These are phyloP conservation scores for Hypoxylon sp. DNA, from an alignment of 2,329 filamentous ascomycete species.

Conservation along the genomic window DNA sequence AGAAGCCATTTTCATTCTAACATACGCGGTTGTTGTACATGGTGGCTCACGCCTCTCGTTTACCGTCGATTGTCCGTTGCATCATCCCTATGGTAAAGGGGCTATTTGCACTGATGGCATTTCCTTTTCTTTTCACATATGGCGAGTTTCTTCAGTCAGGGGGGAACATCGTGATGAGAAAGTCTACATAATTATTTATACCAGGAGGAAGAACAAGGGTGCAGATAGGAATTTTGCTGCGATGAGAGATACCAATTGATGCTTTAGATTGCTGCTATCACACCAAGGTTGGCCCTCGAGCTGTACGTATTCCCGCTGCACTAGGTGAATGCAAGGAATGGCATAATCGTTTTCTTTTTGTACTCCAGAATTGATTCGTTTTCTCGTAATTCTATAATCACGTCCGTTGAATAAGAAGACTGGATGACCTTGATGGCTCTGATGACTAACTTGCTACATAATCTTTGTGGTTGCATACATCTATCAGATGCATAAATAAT, in stretches of 20 bases:
- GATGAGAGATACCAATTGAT: conserved; percentile 41
- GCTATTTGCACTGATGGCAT: conserved; percentile 7
- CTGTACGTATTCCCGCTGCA: conserved; percentile 1
- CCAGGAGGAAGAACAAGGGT: conserved; percentile 4
- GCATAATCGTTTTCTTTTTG: not conserved
- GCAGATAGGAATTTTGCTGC: conserved; percentile 25
- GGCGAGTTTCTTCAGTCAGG: not conserved
- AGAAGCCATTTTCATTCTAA: not conserved
- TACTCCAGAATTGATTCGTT: not conserved
- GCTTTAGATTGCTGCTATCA: conserved; percentile 23
- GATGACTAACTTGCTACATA: not conserved
- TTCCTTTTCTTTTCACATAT: conserved; percentile 21
- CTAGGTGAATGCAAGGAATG: conserved; percentile 3
- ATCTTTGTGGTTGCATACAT: conserved; percentile 1
- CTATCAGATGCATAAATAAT: not conserved
- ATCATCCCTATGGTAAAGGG: not conserved
- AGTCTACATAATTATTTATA: conserved; percentile 10
- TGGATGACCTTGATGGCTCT: not conserved
- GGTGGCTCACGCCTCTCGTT: conserved; percentile 1
- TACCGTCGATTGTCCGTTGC: not conserved
- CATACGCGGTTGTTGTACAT: not conserved
- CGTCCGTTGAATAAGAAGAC: not conserved
- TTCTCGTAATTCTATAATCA: not conserved
- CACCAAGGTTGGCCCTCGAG: conserved; percentile 10
- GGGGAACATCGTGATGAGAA: conserved; percentile 1